These are phyloP conservation scores for Anisodus tanguticus DNA, from an alignment of 257 asterid genomes.

Conservation along the genomic window DNA sequence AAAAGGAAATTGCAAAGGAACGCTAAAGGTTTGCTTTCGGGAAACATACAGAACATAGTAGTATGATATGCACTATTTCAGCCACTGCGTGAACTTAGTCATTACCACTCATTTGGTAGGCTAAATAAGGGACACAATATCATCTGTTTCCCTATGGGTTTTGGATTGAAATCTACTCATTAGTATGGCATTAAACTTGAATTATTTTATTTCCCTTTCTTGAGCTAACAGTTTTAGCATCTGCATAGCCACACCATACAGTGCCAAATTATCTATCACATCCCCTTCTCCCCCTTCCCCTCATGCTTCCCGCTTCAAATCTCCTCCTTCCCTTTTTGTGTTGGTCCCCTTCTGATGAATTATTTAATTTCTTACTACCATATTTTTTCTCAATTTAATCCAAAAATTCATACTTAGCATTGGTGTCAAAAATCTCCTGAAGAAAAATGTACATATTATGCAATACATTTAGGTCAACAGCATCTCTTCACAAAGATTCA, in stretches of 20 bases:
- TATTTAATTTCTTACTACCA: conserved; percentile 9
- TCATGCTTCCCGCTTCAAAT: background rate
- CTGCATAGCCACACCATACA: background rate
- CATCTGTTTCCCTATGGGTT: background rate
- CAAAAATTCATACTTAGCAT: background rate
- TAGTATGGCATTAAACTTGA: background rate
- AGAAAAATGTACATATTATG: conserved; percentile 19
- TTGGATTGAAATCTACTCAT: background rate
- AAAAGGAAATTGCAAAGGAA: background rate
- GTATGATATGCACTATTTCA: background rate
- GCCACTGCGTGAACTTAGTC: conserved; percentile 22
- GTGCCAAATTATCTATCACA: background rate
- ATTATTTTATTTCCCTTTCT: background rate
- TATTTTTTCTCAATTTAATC: background rate
- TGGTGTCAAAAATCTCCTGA: background rate
- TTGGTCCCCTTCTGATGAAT: background rate
- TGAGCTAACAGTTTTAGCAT: background rate
- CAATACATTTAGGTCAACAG: conserved; percentile 1
- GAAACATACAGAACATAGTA: conserved; percentile 16
- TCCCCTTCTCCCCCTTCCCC: background rate
- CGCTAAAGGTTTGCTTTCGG: background rate
- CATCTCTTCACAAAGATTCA: background rate
- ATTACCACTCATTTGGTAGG: background rate
- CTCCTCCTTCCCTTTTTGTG: background rate
- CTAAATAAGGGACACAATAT: conserved; percentile 2